These are phyloP conservation scores for carrot (Daucus carota) DNA, from an alignment of 129 eudicot species.

Conservation along the genomic window DNA sequence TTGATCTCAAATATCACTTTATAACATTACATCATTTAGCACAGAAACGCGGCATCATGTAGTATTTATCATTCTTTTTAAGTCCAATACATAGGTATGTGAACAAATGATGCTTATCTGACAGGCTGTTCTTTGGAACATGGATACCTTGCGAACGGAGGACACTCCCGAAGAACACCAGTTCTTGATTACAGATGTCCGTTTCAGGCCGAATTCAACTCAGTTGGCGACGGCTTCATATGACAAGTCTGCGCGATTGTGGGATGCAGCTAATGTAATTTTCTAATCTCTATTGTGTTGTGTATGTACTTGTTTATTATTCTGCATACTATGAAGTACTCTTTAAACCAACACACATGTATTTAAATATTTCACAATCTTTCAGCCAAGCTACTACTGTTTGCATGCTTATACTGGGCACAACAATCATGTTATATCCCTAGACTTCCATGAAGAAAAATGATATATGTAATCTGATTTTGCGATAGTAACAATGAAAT, in stretches of 20 bases:
- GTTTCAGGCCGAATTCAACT: slow-evolving; percentile 85
- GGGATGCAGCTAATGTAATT: slow-evolving; percentile 94
- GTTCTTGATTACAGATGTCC: slow-evolving; percentile 59
- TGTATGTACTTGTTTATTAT: neutral
- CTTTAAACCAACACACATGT: neutral
- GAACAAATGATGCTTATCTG: slow-evolving; percentile 3
- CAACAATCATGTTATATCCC: slow-evolving; percentile 72
- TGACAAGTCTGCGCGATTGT: slow-evolving; percentile 71
- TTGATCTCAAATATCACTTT: too few species aligned
- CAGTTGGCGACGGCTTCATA: slow-evolving; percentile 80
- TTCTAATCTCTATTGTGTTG: slow-evolving; percentile 7
- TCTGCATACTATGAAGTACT: neutral
- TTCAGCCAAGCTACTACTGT: slow-evolving; percentile 93
- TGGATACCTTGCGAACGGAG: slow-evolving; percentile 81
- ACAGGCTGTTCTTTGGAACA: slow-evolving; percentile 86
- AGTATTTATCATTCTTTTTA: too few species aligned
- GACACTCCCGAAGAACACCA: slow-evolving; percentile 85
- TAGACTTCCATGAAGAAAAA: slow-evolving; percentile 93
- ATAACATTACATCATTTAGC: too few species aligned
- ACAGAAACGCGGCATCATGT: too few species aligned
- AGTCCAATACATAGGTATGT: neutral
- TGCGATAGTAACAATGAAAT: slow-evolving; percentile 86
- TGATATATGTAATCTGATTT: slow-evolving; percentile 85
- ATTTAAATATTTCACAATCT: slow-evolving; percentile 3
- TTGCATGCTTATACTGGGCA: slow-evolving; percentile 75